Evolutionary conservation across 306 rosid species (phyloP), one percentile per base, ranked within the genome.

Genomic region (Hippophae gyantsensis): DNA sequence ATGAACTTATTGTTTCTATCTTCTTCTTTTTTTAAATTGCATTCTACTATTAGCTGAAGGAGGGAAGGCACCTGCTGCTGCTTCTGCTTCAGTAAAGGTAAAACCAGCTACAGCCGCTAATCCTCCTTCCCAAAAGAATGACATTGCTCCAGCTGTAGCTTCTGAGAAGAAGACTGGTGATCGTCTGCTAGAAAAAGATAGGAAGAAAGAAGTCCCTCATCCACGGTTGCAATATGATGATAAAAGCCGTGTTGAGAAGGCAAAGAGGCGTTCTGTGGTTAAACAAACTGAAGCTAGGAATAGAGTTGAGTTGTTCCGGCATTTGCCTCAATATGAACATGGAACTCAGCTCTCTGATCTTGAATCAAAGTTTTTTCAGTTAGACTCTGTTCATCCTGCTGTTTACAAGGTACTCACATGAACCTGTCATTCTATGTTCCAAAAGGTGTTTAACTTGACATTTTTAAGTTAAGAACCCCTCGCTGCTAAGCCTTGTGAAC

Each of bases 191-290:
- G 97, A 86, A 52, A 88, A 85, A 75, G 96, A 85, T 27, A 86
- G 94, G 75, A 89, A 81, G 79, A 89, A 84, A 75, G 97, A 90
- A 63, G 82, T 58, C 43, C 95, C 86, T 77, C 73, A 80, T 77
- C 95, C 89, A 1, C 87, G 82, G 27, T 71, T 82, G 95, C 97
- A 90, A 76, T 86, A 72, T 79, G 97, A 86, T 66, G 94, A 82
- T 67, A 77, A 76, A 72, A 76, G 9, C 48, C 76, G 94, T 60
- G 84, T 84, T 61, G 94, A 80, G 26, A 90, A 80, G 78, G 94
- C 90, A 52, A 90, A 83, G 75, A 82, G 72, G 69, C 85, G 86
- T 49, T 76, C 95, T 26, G 69, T 84, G 65, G 81, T 86, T 59
- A 73, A 81, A 73, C 94, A 82, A 82, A 84, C 83, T 49, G 94